These are phyloP conservation scores for Fraxinus baroniana DNA, from an alignment of 305 asterid genomes.

Conservation along the genomic window DNA sequence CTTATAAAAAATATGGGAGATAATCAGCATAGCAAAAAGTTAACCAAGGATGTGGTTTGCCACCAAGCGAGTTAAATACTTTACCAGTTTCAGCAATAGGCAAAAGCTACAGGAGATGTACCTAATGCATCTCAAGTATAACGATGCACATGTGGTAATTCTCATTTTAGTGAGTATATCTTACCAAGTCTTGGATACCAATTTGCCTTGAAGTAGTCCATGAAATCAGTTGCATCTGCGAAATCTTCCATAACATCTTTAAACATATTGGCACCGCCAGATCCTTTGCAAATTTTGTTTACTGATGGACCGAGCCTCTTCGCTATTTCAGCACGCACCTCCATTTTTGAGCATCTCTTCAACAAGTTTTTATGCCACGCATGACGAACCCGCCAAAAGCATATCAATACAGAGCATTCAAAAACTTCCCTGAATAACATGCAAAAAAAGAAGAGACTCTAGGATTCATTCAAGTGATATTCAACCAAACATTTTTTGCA, in stretches of 20 bases:
- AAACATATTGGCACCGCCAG: slow-evolving; percentile 44
- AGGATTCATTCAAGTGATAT: slow-evolving; percentile 25
- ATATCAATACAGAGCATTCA: slow-evolving; percentile 76
- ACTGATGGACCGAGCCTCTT: slow-evolving; percentile 60
- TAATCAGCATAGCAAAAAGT: background rate
- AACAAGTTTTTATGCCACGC: slow-evolving; percentile 85
- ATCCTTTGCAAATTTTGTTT: slow-evolving; percentile 51
- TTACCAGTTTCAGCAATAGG: slow-evolving; percentile 11
- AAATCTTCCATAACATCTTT: slow-evolving; percentile 52
- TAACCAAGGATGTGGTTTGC: slow-evolving; percentile 2
- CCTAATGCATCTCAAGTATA: slow-evolving; percentile 1
- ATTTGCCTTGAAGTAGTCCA: slow-evolving; percentile 77
- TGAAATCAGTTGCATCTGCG: slow-evolving; percentile 61
- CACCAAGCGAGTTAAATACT: background rate
- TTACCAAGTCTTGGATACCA: slow-evolving; percentile 84
- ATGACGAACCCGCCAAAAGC: slow-evolving; percentile 94
- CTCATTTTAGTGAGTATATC: slow-evolving; percentile 3
- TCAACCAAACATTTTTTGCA: background rate
- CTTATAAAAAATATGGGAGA: background rate
- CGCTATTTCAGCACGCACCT: slow-evolving; percentile 49
- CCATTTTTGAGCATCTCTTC: slow-evolving; percentile 61
- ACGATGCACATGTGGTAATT: background rate
- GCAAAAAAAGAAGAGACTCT: slow-evolving; percentile 3
- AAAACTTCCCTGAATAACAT: slow-evolving; percentile 63
- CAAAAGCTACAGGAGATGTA: slow-evolving; percentile 7